Base-by-base conservation (phyloP, 2,329 filamentous ascomycete genomes). In the Metarhizium rileyi region DNA sequence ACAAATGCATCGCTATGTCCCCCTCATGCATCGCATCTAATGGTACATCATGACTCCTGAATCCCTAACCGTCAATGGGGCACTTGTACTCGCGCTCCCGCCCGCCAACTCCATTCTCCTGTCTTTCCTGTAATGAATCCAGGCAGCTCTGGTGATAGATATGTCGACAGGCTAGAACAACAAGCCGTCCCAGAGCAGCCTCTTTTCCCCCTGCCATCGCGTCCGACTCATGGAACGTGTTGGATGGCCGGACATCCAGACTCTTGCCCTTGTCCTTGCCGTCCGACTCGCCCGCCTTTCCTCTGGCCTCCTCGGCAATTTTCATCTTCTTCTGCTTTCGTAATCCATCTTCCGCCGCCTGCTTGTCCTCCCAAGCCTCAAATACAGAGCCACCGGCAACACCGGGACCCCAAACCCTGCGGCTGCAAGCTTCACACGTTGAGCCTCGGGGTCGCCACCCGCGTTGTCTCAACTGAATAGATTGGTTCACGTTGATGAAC, bases 381-480 rank as follows among this genome's bases (percentile, higher is more conserved):
- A 89, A 95, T 1, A 95, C 77, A 35, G 81, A 77, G 0, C 80
- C 77, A 0, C 87, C 85, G 3, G 66, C 62, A 0, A 89, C 84
- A 0, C 90, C 90, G 0, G 90, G 89, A 0, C 93, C 94, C 91
- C 93, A 98, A 2, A 90, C 78, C 6, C 90, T 76, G 44, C 79
- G 79, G 44, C 84, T 83, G 58, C 94, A 98, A 1, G 83, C 83
- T 66, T 96, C 91, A 63, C 94, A 98, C 0, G 84, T 84, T 48
- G 91, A 90, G 0, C 89, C 86, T 28, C 85, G 76, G 0, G 93
- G 90, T 45, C 91, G 77, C 93, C 93, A 98, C 1, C 93, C 94
- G 25, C 83, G 81, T 64, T 90, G 86, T 3, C 93, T 77, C 5
- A 93, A 76, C 48, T 78, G 75, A 7, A 86, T 81, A 5, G 89